Evolutionary conservation across 2,329 filamentous ascomycete genomes (phyloP).

Genomic region (Lachnellula cervina): DNA sequence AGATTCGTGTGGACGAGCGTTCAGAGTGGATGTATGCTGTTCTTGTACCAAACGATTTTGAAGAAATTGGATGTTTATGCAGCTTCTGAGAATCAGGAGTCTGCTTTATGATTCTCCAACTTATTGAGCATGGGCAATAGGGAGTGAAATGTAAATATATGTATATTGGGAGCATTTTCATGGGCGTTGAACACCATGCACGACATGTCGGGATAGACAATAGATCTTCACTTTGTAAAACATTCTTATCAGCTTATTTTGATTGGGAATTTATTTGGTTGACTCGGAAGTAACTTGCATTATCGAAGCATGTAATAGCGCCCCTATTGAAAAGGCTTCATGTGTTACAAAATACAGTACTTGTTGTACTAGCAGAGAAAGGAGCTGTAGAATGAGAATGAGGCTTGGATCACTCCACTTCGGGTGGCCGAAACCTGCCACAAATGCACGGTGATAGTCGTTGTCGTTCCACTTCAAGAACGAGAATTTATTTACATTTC

Average conservation of each 20-base stretch:
- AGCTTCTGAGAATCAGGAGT: conserved; percentile 16
- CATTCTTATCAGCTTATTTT: neutral
- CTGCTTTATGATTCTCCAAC: conserved; percentile 18
- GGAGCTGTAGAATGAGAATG: too few relatives aligned
- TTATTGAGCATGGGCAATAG: conserved; percentile 13
- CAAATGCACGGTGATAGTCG: too few relatives aligned
- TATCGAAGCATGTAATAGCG: too few relatives aligned
- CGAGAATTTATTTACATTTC: neutral
- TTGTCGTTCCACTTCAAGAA: neutral
- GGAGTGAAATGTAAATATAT: conserved; percentile 17
- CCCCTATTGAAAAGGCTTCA: too few relatives aligned
- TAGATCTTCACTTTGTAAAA: conserved; percentile 28
- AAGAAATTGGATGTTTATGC: conserved; percentile 61
- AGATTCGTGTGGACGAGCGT: conserved; percentile 95
- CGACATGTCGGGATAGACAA: conserved; percentile 21
- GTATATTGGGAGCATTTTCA: conserved; percentile 25
- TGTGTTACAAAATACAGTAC: too few relatives aligned
- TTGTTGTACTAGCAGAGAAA: too few relatives aligned
- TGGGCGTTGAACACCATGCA: conserved; percentile 25
- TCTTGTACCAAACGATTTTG: conserved; percentile 85
- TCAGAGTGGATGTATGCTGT: conserved; percentile 93
- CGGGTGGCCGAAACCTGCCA: too few relatives aligned
- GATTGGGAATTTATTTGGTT: too few relatives aligned
- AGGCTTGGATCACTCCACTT: too few relatives aligned
- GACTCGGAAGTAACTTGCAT: too few relatives aligned